Evolutionary conservation across 208 protist species (phyloP).

Genomic region (Wallacemonas sp.): DNA sequence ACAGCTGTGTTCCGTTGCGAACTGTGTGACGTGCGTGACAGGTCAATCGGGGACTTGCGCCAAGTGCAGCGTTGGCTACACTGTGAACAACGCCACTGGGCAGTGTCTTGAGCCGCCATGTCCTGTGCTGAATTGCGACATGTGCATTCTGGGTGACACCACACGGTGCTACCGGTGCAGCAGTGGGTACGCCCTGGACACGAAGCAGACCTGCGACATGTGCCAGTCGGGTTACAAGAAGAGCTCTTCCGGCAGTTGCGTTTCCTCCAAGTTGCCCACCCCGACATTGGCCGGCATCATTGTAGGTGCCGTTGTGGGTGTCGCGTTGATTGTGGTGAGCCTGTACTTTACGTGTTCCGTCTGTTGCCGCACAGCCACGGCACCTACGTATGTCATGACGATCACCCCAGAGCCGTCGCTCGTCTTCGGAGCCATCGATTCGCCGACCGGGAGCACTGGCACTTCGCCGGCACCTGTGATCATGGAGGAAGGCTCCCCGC

Average conservation of each 20-base stretch:
- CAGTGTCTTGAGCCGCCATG: too few relatives aligned
- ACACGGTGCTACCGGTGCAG: not conserved
- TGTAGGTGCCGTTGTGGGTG: slow-evolving; percentile 2
- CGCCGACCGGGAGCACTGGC: not conserved
- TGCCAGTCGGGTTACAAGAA: slow-evolving; percentile 2
- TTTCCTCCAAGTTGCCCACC: not conserved
- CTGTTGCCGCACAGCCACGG: not conserved
- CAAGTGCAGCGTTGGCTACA: too few relatives aligned
- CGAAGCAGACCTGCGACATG: not conserved
- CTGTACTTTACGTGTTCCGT: not conserved
- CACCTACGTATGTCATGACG: slow-evolving; percentile 5
- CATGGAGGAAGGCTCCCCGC: not conserved
- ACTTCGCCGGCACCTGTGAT: not conserved
- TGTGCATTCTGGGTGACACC: slow-evolving; percentile 1
- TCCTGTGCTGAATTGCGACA: too few relatives aligned
- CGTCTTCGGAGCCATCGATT: not conserved
- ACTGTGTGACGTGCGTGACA: too few relatives aligned
- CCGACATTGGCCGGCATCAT: not conserved
- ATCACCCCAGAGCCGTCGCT: not conserved
- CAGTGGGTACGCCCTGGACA: not conserved
- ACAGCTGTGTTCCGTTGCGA: too few relatives aligned
- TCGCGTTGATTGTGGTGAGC: too few relatives aligned
- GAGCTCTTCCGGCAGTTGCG: not conserved
- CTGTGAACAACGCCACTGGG: too few relatives aligned
- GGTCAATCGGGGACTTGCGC: too few relatives aligned